Conservation (phyloP, 2,329 filamentous ascomycete species). For the Hypoxylon sp. region DNA sequence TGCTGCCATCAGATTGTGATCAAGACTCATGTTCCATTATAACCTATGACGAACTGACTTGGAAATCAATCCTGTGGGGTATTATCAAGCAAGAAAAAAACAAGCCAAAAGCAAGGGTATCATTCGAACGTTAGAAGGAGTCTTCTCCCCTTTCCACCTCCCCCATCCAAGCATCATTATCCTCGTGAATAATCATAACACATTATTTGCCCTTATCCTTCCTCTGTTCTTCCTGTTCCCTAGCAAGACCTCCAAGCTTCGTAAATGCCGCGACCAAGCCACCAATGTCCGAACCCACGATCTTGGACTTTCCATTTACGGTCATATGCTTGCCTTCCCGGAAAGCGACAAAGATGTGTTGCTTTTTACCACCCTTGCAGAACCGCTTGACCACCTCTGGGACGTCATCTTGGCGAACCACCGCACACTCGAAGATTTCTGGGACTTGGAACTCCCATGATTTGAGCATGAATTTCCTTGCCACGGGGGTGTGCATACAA, state of each 20-base stretch:
- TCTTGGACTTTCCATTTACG: not conserved
- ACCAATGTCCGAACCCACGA: not conserved
- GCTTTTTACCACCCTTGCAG: not conserved
- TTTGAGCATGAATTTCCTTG: not conserved
- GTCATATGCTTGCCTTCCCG: conserved; percentile 1
- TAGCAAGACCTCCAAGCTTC: not conserved
- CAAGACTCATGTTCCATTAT: no score
- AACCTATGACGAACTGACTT: no score
- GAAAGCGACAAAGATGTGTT: not conserved
- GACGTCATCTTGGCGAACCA: not conserved
- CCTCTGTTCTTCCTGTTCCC: no score
- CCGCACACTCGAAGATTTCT: not conserved
- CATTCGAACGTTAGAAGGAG: no score
- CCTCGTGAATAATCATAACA: no score
- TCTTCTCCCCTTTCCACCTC: no score
- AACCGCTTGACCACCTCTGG: not conserved
- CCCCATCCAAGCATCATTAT: no score
- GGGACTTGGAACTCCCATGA: not conserved
- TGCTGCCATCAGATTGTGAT: no score
- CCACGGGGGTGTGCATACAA: not conserved
- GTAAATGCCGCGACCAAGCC: not conserved
- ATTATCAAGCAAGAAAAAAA: no score
- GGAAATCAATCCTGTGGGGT: no score
- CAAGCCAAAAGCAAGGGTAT: no score
- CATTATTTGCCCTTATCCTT: no score